Evolutionary conservation across 192 early-diverging fungal species (phyloP).

Genomic region (Irineochytrium annulatum): DNA sequence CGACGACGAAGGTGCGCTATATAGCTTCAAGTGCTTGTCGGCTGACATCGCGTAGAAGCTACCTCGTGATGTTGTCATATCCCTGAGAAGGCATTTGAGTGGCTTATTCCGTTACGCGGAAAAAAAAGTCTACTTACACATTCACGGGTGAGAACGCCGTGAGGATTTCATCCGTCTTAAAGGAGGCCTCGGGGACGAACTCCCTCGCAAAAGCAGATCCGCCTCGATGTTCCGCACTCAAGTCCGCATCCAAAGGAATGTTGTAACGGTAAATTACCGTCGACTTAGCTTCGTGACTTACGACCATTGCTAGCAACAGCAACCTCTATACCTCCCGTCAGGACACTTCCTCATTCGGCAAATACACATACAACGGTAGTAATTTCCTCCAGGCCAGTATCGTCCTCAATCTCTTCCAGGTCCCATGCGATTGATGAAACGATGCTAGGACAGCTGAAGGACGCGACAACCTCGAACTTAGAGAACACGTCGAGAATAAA

Average conservation of each 20-base stretch:
- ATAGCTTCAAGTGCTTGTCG: constrained; percentile 38
- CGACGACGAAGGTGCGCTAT: constrained; percentile 15
- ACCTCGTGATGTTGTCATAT: constrained; percentile 32
- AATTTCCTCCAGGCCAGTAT: not conserved
- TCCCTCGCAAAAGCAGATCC: not conserved
- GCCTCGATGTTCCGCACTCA: not conserved
- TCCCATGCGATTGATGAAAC: constrained; percentile 30
- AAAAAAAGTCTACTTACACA: constrained; percentile 21
- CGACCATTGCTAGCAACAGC: not conserved
- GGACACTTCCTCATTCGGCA: not conserved
- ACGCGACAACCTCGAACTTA: constrained; percentile 27
- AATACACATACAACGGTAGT: not conserved
- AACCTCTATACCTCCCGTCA: not conserved
- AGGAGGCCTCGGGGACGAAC: not conserved
- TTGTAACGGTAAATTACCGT: constrained; percentile 25
- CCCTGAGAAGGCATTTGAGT: constrained; percentile 25
- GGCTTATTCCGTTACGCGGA: no score
- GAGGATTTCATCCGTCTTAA: constrained; percentile 28
- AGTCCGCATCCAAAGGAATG: constrained; percentile 28
- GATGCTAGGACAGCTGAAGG: constrained; percentile 5
- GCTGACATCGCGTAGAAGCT: constrained; percentile 33
- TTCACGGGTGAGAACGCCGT: constrained; percentile 33
- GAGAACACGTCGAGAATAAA: constrained; percentile 28
- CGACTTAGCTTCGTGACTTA: not conserved
- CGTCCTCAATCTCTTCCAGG: constrained; percentile 32